Conservation (phyloP, 2,329 filamentous ascomycete species). For the Colletotrichum higginsianum region DNA sequence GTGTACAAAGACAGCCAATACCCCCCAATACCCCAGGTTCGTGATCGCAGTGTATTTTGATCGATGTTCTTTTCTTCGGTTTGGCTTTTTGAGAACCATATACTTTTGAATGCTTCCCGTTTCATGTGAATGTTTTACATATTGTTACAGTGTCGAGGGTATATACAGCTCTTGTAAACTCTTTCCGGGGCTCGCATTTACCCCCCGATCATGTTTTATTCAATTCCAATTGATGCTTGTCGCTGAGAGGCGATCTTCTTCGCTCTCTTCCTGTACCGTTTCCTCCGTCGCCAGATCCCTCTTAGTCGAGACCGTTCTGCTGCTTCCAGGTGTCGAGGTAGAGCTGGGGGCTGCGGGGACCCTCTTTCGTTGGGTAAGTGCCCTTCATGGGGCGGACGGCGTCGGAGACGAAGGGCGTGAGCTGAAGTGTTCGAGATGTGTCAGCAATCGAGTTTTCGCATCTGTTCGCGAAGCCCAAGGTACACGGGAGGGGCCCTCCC, state of each 20-base stretch:
- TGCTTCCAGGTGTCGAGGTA: conserved; percentile 78
- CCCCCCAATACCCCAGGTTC: conserved; percentile 18
- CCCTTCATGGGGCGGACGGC: conserved; percentile 69
- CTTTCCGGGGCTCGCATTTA: background rate
- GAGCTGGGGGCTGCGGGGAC: conserved; percentile 72
- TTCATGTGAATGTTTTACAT: conserved; percentile 30
- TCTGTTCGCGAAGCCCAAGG: background rate
- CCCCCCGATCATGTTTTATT: background rate
- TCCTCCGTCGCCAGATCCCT: background rate
- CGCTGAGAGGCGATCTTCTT: background rate
- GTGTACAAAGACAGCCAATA: background rate
- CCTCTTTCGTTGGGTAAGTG: conserved; percentile 67
- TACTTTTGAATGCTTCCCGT: background rate
- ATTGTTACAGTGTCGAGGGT: conserved; percentile 42
- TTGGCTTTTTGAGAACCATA: background rate
- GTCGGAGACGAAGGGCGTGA: conserved; percentile 83
- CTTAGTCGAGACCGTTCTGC: conserved; percentile 74
- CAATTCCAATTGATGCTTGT: background rate
- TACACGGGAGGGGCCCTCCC: too few relatives aligned
- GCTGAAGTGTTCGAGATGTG: conserved; percentile 60
- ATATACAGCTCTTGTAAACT: conserved; percentile 35
- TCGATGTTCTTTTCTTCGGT: background rate
- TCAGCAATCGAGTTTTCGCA: background rate
- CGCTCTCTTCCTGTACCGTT: background rate
- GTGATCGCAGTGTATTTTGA: background rate